Percentiles rank a stretch among this genome's conserved stretches.
Evolutionary conservation across 148 eudicot species (phyloP).

Genomic region (Tetragonia tetragonoides): DNA sequence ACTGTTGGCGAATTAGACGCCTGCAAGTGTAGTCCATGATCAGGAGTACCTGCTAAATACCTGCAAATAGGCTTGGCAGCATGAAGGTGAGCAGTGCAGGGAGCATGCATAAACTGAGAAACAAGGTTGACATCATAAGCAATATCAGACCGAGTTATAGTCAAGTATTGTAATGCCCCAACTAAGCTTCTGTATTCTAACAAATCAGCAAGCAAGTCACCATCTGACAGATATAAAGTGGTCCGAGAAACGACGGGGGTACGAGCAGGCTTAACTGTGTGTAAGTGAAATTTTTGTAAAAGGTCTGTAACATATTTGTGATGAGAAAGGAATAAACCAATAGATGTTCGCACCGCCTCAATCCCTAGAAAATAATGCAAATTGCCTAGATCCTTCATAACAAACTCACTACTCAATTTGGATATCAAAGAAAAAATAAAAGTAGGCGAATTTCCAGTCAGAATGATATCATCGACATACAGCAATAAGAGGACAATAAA

Average conservation of each 20-base stretch:
- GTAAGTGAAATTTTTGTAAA: too few relatives aligned
- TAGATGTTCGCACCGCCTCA: too few relatives aligned
- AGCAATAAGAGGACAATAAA: too few relatives aligned
- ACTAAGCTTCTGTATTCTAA: not conserved
- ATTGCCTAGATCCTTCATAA: too few relatives aligned
- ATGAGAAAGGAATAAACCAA: too few relatives aligned
- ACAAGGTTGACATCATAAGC: not conserved
- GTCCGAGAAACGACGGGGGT: not conserved
- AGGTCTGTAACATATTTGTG: too few relatives aligned
- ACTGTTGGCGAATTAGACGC: not conserved
- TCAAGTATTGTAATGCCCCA: not conserved
- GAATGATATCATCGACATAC: too few relatives aligned
- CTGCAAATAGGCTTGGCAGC: not conserved
- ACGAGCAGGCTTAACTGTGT: not conserved
- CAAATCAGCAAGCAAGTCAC: not conserved
- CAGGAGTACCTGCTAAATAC: not conserved
- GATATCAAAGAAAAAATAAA: too few relatives aligned
- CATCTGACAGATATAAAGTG: not conserved
- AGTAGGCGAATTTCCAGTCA: too few relatives aligned
- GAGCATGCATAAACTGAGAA: not conserved
- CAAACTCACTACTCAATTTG: too few relatives aligned
- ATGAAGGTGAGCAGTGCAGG: not conserved
- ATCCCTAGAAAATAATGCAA: too few relatives aligned
- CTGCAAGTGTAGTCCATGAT: not conserved
- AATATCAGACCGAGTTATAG: not conserved